phyloP scores from a whole-genome alignment of 2,329 filamentous ascomycete species.

The Chaetomiaceae sp. region DNA sequence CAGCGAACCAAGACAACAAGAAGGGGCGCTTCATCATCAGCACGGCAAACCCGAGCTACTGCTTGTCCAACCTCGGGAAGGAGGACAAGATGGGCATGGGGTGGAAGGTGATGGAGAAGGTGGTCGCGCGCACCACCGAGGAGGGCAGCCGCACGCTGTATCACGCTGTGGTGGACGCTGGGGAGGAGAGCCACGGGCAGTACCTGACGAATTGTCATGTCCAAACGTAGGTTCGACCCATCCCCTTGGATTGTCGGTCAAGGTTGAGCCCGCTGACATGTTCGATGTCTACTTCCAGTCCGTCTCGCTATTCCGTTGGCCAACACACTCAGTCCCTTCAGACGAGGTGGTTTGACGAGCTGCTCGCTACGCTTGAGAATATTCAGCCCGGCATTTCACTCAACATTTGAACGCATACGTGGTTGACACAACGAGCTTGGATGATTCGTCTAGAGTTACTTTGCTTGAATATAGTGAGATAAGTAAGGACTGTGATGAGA shows the following conservation, averaged over 20 bases:
- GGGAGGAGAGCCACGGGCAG: constrained; percentile 29
- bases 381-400: constrained; percentile 26
- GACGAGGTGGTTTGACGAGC: constrained; percentile 29
- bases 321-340: constrained; percentile 28
- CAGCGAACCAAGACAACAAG: neutral
- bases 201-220: constrained; percentile 30
- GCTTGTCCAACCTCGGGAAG: constrained; percentile 30
- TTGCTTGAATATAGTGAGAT: no score
- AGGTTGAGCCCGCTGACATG: no score
- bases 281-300: no score
- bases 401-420: no score
- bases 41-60: constrained; percentile 37
- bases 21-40: constrained; percentile 30
- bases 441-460: no score
- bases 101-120: neutral
- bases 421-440: no score
- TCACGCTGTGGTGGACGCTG: constrained; percentile 24
- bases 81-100: constrained; percentile 6
- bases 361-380: constrained; percentile 30
- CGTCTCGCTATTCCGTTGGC: constrained; percentile 29
- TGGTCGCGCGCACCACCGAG: constrained; percentile 40
- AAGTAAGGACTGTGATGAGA: no score
- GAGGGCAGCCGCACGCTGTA: constrained; percentile 35
- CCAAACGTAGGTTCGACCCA: constrained; percentile 18
- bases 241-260: neutral